These are phyloP conservation scores for Rhypophila decipiens DNA, from an alignment of 495 filamentous ascomycete species.

Conservation along the genomic window DNA sequence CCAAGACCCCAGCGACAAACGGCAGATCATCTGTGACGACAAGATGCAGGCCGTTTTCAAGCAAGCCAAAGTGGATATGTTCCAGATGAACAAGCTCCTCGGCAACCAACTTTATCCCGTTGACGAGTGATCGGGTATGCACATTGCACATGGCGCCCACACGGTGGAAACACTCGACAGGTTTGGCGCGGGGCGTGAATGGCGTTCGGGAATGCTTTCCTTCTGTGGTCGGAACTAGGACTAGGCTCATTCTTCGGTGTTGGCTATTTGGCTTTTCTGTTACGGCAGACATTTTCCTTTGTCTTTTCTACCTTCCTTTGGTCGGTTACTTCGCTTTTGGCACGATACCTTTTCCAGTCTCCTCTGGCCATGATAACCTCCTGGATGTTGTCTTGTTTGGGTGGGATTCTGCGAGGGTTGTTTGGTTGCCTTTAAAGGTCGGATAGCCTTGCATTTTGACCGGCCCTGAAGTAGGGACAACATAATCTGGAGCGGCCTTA, in stretches of 20 bases:
- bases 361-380: too few species aligned
- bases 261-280: neutral
- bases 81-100: constrained; percentile 79
- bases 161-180: neutral
- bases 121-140: constrained; percentile 33
- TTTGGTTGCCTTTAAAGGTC: too few species aligned
- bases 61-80: constrained; percentile 89
- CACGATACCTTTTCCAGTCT: neutral
- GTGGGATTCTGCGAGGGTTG: too few species aligned
- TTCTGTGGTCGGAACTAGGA: constrained; percentile 2
- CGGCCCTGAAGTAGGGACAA: too few species aligned
- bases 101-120: constrained; percentile 51
- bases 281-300: neutral
- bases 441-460: too few species aligned
- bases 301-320: neutral
- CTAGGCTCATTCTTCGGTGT: neutral
- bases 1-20: constrained; percentile 84
- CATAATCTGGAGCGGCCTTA: too few species aligned
- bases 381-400: too few species aligned
- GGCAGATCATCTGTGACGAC: constrained; percentile 90
- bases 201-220: constrained; percentile 18
- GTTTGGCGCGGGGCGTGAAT: constrained; percentile 14
- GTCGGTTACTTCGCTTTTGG: neutral
- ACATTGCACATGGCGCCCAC: neutral
- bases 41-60: constrained; percentile 86